Evolutionary conservation across 1,139 yeast species (phyloP).

Genomic region (Taiozyma sp.): DNA sequence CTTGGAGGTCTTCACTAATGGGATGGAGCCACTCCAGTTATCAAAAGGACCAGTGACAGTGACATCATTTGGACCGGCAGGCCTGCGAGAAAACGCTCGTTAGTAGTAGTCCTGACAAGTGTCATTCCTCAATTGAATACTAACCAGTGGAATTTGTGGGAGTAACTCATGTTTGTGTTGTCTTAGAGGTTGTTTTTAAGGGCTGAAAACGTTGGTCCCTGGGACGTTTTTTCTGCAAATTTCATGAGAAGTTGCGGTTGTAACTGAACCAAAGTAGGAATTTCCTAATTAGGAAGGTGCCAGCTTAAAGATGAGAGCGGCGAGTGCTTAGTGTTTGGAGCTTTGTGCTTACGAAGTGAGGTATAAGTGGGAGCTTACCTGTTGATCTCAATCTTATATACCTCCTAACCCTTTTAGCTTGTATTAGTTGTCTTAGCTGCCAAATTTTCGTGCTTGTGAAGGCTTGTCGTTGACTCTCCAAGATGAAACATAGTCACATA

Average conservation of each 20-base stretch:
- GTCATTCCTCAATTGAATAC: background rate
- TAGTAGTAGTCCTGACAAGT: background rate
- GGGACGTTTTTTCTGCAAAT: background rate
- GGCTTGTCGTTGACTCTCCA: too few relatives aligned
- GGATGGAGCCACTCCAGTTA: conserved; percentile 60
- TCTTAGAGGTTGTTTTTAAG: background rate
- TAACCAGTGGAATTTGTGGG: background rate
- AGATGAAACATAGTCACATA: too few relatives aligned
- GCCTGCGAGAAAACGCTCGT: conserved; percentile 37
- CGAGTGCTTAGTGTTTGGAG: too few relatives aligned
- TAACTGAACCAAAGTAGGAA: background rate
- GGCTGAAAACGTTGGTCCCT: background rate
- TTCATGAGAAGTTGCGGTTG: background rate
- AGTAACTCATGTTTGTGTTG: background rate
- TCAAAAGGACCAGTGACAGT: conserved; percentile 76
- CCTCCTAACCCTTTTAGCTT: too few relatives aligned
- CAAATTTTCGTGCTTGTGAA: too few relatives aligned
- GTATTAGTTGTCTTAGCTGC: too few relatives aligned
- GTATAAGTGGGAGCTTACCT: too few relatives aligned
- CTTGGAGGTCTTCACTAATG: conserved; percentile 52
- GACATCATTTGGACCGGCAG: conserved; percentile 69
- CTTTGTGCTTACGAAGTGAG: too few relatives aligned
- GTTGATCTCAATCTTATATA: too few relatives aligned
- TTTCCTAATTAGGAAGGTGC: background rate
- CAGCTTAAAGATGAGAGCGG: conserved; percentile 13